Conservation (phyloP, 805 yeast genomes). For the Candida chilensis region DNA sequence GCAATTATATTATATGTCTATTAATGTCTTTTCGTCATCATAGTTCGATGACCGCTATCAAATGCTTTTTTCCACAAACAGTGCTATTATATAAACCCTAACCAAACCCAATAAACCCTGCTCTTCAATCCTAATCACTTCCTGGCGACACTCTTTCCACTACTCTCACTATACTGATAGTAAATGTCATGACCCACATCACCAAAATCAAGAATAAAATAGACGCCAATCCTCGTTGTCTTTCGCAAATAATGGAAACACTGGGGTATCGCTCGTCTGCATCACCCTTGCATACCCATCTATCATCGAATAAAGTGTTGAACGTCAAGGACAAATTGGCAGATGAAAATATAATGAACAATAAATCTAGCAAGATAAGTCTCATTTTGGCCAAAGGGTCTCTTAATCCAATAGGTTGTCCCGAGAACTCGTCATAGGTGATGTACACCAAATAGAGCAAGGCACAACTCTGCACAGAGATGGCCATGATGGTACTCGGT, state of each 20-base stretch:
- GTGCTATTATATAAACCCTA: too few species aligned
- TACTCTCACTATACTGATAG: conserved; percentile 75
- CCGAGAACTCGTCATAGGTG: conserved; percentile 84
- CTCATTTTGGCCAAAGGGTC: conserved; percentile 78
- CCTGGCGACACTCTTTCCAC: conserved; percentile 47
- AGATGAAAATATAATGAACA: conserved; percentile 81
- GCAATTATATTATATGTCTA: too few species aligned
- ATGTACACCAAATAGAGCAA: conserved; percentile 71
- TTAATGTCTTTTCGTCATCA: too few species aligned
- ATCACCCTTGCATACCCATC: conserved; percentile 62
- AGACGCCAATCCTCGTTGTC: conserved; percentile 73
- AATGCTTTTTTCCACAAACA: too few species aligned
- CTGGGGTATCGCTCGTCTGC: conserved; percentile 15
- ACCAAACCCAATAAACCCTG: too few species aligned
- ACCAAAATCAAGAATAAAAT: conserved; percentile 68
- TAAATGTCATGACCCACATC: conserved; percentile 80
- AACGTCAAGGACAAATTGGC: conserved; percentile 84
- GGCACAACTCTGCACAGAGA: conserved; percentile 75
- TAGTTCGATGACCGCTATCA: too few species aligned
- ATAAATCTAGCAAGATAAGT: conserved; percentile 70
- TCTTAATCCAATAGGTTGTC: conserved; percentile 86
- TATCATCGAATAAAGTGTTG: conserved; percentile 67
- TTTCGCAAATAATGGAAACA: conserved; percentile 53
- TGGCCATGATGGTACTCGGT: conserved; percentile 89
- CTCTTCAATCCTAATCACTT: too few species aligned